Base-by-base conservation (phyloP, 495 filamentous ascomycete species). In the Neurospora sp. region DNA sequence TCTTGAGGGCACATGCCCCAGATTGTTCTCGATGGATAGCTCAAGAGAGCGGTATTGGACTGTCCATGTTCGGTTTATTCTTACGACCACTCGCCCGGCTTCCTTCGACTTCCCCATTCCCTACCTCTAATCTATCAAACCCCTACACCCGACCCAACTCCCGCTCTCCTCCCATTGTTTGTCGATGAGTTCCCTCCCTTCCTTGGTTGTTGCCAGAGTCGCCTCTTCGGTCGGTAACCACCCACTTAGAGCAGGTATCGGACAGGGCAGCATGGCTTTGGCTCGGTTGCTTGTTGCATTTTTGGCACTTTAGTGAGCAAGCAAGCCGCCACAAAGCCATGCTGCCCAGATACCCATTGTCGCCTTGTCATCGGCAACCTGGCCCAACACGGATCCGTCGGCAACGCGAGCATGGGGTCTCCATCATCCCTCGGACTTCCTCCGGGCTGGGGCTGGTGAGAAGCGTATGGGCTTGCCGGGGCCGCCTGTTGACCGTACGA, bases 181-280 rank as follows among this genome's bases (percentile, higher is more conserved):
- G 73, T 91, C 89, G 53, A 87, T 76, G 20, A 85, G 80, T 70
- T 91, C 89, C 74, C 88, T 89, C 27, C 84, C 82, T 71, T 89
- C 87, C 78, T 87, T 89, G 5, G 80, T 76, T 71, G 77, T 84
- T 73, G 68, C 74, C 70, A 70, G 68, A 69, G 71, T 80, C 70
- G 72, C 59, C 69, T 84, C 77, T 83, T 76, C 81, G 4, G 80
- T 40, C 31, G 72, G 44, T 69, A 20, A 44, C 41, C 5, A 44
- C 41, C 41, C 6, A 2, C 6, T 44, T 22, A 39, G 77, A 53
- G 68, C 46, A 72, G 74, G 77, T 59, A 37, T 46, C 18, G 42
- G 42, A 46, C 42, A 8, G 42, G 18, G 42, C 42, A 46, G 42
- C 18, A 41, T 41, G 40, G 40, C 40, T 41, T 41, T 41, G 42